Base-by-base conservation (phyloP, 1,284 basidiomycete species). In the Thecaphora thlaspeos region DNA sequence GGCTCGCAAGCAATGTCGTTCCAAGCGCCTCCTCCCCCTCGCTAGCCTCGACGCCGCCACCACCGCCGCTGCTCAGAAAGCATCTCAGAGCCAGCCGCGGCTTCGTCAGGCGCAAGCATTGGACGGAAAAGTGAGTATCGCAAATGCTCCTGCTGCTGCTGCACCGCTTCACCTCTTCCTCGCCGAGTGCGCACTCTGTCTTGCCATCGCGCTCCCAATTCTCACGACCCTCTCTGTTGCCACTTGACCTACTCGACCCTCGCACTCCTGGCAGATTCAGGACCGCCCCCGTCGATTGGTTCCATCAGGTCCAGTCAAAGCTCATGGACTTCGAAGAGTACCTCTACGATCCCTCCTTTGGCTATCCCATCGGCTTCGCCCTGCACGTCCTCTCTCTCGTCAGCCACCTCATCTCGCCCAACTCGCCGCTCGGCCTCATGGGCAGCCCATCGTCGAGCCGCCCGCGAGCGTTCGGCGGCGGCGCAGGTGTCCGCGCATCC, bases 351-450 rank as follows among this genome's bases (percentile, higher is more conserved):
- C 57, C 60, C n/a, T 53, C 56, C 14, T 57, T 53, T 2, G 68
- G 68, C 32, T 64, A 67, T 19, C 50, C 67, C 2, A 41, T 61
- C 5, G 68, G 68, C 8, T 14, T 49, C 32, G 12, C 51, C 2
- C 51, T 70, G 8, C 64, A 70, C n/a, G 30, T 44, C 1, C 48
- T 64, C 9, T 46, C 60, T 8, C 37, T 68, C 17, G 45, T 64
- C 21, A 62, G 51, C n/a, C 55, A 58, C 10, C 37, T 60, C n/a
- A 41, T 61, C 22, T 66, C 61, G 11, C 64, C 60, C 5, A 61
- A 58, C 11, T 62, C 60, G 21, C 56, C 51, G 12, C 51, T 62
- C 18, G 62, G 52, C 30, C 40, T 61, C 28, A 50, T 63, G 56
- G 63, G 51, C 53, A 64, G 57, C 28, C 61, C 61, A 4, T 14